Base-by-base conservation (phyloP, 164 flowering plant genomes). In the Akebia trifoliata region DNA sequence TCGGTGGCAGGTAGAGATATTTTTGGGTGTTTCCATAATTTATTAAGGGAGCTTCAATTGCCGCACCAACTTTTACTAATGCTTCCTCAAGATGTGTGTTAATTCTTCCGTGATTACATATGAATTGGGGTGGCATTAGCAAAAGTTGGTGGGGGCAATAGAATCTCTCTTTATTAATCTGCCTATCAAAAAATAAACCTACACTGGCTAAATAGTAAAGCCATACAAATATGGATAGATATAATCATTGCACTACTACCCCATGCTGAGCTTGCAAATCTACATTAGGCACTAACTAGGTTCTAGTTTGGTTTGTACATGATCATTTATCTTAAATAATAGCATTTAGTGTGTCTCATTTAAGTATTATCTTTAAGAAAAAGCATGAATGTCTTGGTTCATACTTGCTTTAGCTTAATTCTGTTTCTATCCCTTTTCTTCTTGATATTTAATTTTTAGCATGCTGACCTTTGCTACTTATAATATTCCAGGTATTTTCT, bases 401-500 rank as follows among this genome's bases (percentile, higher is more conserved):
- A 34, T 58, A 54, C 25, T 22, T 68, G 22, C 6, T 61, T 34
- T 17, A 29, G 50, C 24, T 48, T 18, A 28, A 28, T 6, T 21
- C 24, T 28, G 4, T 25, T 8, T 12, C 20, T 8, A 21, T 50
- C 37, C 38, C 14, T 8, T 26, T 18, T 38, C 32, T 14, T 30
- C 32, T 11, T 18, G 4, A 9, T 8, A 2, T 36, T 25, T 46
- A 12, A 17, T 34, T 35, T 20, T 49, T 28, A 34, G 48, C 39
- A 22, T 63, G 62, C 80, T 83, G 73, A 80, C 68, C 56, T 67
- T 57, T 53, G 45, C 59, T 76, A 73, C 80, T 81, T 70, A 66
- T n/a, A n/a, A 62, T 78, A 80, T 87, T 84, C 92, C 95, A 90
- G 99, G 99, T 93, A 93, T 84, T 93, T 87, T 85, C 92, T 87